Conservation (phyloP, 208 protist species). For the Leishmania arabica region DNA sequence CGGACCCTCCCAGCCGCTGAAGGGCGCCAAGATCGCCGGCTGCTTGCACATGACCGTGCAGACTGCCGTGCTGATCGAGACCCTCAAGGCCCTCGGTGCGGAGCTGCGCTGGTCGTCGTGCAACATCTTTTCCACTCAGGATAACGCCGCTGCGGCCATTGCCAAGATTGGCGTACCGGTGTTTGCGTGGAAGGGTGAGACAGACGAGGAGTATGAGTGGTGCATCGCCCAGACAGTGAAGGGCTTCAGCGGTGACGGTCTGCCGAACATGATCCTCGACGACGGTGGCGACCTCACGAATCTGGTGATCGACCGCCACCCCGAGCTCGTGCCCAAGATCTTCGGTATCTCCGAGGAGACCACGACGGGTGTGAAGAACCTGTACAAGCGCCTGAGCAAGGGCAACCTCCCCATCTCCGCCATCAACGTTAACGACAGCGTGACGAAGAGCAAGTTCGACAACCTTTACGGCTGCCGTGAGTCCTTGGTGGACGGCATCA, state of each 20-base stretch:
- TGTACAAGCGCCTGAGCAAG: conserved; percentile 96
- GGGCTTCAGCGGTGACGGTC: conserved; percentile 85
- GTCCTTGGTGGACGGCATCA: conserved; percentile 99
- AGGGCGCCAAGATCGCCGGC: conserved; percentile 97
- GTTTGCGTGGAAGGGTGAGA: conserved; percentile 99
- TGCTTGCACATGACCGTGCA: conserved; percentile 99
- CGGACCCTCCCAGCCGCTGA: conserved; percentile 92
- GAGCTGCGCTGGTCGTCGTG: conserved; percentile 97
- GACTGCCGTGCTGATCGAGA: conserved; percentile 99
- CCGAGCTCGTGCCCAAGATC: conserved; percentile 93
- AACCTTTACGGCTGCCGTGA: conserved; percentile 99
- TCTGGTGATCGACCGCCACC: conserved; percentile 95
- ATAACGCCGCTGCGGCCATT: conserved; percentile 85
- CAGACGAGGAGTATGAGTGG: conserved; percentile 99
- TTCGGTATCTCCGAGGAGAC: conserved; percentile 99
- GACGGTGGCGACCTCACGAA: conserved; percentile 99
- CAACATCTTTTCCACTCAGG: conserved; percentile 99
- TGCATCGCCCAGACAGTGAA: conserved; percentile 96
- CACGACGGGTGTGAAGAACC: conserved; percentile 99
- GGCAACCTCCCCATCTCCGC: conserved; percentile 97
- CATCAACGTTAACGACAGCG: conserved; percentile 99
- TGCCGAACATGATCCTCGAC: conserved; percentile 99
- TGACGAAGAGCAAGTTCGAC: conserved; percentile 99
- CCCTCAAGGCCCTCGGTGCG: conserved; percentile 97
- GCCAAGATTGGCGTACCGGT: conserved; percentile 95